phyloP scores from a whole-genome alignment of 1,139 yeast genomes.

The Petasospora fabianii region DNA sequence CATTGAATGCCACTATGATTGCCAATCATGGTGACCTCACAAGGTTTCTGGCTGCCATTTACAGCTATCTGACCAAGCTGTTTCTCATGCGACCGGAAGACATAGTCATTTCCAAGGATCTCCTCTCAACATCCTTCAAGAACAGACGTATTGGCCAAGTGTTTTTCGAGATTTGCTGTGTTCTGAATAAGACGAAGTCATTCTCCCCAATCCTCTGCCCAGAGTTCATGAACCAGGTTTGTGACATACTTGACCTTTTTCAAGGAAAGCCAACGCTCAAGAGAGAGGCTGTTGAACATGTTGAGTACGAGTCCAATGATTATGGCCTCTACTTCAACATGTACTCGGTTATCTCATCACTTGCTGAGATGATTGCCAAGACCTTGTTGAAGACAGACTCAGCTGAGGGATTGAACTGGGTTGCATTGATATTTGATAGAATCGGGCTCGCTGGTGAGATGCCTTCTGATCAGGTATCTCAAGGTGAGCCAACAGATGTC shows the following conservation, averaged over 20 bases:
- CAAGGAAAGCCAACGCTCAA: conserved; percentile 77
- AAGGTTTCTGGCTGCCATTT: conserved; percentile 62
- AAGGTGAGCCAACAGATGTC: conserved; percentile 3
- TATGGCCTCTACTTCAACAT: conserved; percentile 82
- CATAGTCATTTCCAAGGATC: conserved; percentile 40
- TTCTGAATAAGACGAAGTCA: conserved; percentile 65
- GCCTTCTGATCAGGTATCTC: not conserved
- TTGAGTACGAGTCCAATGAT: conserved; percentile 86
- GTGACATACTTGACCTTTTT: conserved; percentile 64
- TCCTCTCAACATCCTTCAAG: conserved; percentile 51
- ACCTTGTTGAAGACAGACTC: conserved; percentile 15
- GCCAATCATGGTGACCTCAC: conserved; percentile 68
- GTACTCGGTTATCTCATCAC: conserved; percentile 63
- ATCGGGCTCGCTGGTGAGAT: conserved; percentile 2
- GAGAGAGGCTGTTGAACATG: conserved; percentile 78
- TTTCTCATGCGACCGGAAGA: conserved; percentile 47
- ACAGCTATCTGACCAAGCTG: conserved; percentile 59
- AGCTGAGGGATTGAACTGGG: conserved; percentile 1
- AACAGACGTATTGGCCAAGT: conserved; percentile 83
- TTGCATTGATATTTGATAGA: conserved; percentile 14
- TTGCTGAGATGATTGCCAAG: conserved; percentile 53
- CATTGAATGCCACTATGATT: conserved; percentile 69
- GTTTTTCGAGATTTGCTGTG: conserved; percentile 78
- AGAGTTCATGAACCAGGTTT: conserved; percentile 42
- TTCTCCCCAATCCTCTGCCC: conserved; percentile 40